A percentile compares a stretch with the other conserved stretches of the same genome.
Evolutionary conservation across 768 basidiomycete species (phyloP).

Genomic region (Pleurotus pulmonarius): DNA sequence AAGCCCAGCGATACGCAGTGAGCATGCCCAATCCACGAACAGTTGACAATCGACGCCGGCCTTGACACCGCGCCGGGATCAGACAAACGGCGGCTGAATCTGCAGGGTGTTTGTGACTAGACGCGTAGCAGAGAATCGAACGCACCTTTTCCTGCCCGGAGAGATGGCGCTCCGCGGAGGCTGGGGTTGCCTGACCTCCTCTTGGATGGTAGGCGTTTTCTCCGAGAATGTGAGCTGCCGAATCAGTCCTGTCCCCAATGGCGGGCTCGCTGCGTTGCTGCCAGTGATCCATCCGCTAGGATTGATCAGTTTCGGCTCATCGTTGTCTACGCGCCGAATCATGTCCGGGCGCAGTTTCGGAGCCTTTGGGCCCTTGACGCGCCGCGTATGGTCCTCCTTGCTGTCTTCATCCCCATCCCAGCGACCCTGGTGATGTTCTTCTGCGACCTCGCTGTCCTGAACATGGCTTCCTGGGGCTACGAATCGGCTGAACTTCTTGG

Average conservation of each 20-base stretch:
- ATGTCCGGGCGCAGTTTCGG: slow-evolving; percentile 59
- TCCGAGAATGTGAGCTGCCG: neutral
- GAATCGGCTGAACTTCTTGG: slow-evolving; percentile 60
- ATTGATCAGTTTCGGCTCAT: slow-evolving; percentile 63
- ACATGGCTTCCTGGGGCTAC: slow-evolving; percentile 20
- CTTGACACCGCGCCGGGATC: slow-evolving; percentile 33
- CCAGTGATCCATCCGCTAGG: slow-evolving; percentile 70
- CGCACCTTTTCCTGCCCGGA: neutral
- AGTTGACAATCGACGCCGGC: slow-evolving; percentile 25
- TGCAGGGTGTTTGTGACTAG: slow-evolving; percentile 8
- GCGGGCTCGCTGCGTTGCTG: neutral
- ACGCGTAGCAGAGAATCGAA: neutral
- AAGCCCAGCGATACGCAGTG: neutral
- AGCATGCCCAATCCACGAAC: slow-evolving; percentile 19
- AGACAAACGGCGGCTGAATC: slow-evolving; percentile 27
- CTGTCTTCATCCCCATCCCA: slow-evolving; percentile 5
- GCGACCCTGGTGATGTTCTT: neutral
- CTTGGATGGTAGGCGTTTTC: neutral
- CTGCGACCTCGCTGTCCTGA: slow-evolving; percentile 11
- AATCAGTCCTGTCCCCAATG: neutral
- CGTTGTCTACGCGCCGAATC: slow-evolving; percentile 67
- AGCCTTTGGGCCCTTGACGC: slow-evolving; percentile 10
- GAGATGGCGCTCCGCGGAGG: neutral
- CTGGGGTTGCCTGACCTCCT: neutral
- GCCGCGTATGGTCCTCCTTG: slow-evolving; percentile 1